phyloP scores from a whole-genome alignment of 108 stramenopile genomes.

The Tribonema minus region DNA sequence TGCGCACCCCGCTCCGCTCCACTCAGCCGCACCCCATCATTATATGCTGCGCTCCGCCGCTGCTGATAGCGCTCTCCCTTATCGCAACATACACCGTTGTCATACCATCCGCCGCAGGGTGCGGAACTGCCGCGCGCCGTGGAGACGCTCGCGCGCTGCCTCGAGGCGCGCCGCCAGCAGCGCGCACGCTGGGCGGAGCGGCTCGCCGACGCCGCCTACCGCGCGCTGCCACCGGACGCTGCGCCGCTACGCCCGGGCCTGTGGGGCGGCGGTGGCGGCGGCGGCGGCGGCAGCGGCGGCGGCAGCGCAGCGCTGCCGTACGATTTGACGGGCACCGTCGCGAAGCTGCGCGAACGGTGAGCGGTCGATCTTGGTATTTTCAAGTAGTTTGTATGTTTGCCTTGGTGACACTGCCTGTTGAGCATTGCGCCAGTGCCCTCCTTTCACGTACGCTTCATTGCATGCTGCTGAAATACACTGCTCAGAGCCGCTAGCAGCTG shows the following conservation, averaged over 20 bases:
- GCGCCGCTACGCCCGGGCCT: conserved; percentile 5
- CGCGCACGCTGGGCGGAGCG: conserved; percentile 17
- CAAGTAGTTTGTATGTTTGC: background rate
- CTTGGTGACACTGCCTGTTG: background rate
- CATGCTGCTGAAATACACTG: too few species aligned
- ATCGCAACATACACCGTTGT: too few species aligned
- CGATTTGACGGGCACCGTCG: background rate
- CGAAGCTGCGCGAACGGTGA: background rate
- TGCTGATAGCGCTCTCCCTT: background rate
- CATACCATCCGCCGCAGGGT: too few species aligned
- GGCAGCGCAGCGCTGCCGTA: background rate
- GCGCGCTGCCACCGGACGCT: conserved; percentile 5
- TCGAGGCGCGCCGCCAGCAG: conserved; percentile 22
- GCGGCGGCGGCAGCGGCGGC: background rate
- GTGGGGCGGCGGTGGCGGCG: background rate
- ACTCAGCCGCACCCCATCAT: too few species aligned
- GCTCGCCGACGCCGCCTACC: conserved; percentile 25
- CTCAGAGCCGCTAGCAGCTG: too few species aligned
- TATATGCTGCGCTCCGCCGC: too few species aligned
- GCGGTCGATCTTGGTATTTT: background rate
- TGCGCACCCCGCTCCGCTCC: too few species aligned
- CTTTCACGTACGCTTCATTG: background rate
- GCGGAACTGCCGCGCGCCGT: conserved; percentile 4
- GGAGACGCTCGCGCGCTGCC: conserved; percentile 17
- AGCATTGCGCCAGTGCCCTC: background rate